Evolutionary conservation across 306 rosid genomes (phyloP), one percentile per base, ranked within the genome.

Genomic region (Trichosanthes truncata): DNA sequence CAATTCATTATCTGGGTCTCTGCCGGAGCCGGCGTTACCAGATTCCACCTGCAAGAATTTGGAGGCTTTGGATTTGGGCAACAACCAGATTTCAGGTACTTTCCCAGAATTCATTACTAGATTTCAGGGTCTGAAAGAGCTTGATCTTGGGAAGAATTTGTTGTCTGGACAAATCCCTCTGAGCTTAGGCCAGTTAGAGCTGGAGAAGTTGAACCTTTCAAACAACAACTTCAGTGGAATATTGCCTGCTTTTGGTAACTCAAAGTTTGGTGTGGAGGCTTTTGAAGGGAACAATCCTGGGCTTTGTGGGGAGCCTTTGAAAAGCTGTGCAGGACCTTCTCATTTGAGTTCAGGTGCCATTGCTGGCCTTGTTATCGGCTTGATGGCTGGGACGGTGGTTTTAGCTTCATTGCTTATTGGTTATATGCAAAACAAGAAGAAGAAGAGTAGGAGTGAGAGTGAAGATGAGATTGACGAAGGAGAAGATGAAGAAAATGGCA

Each of bases 331-430:
- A 48, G 84, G 81, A 40, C 82, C 73, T 73, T 82, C 97, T 60
- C 75, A 92, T 49, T 78, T 93, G 86, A 93, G 97, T 72, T 88
- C 99, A 11, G 99, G 99, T 36, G 96, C 99, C 7, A 90, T 96
- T 83, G 99, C 99, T 12, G 98, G 97, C 7, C 87, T 96, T 76
- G 98, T 96, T 78, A 96, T 96, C 20, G 91, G 98, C 67, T 79
- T 96, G 40, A 90, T 96, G 97, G 63, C 98, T 41, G 98, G 94
- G 57, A 91, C 92, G 38, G 98, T 96, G 78, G 93, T 96, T 84
- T 84, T 93, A 77, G 96, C 96, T 80, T 96, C 99, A 10, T 35
- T 96, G 84, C 79, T 89, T 48, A 91, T 96, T 77, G 98, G 99
- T 6, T 93, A 91, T 86, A 86, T 84, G 89, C 98, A 96, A 75